Evolutionary conservation across 352 stramenopile genomes (phyloP).

Genomic region (Phytophthora boehmeriae): DNA sequence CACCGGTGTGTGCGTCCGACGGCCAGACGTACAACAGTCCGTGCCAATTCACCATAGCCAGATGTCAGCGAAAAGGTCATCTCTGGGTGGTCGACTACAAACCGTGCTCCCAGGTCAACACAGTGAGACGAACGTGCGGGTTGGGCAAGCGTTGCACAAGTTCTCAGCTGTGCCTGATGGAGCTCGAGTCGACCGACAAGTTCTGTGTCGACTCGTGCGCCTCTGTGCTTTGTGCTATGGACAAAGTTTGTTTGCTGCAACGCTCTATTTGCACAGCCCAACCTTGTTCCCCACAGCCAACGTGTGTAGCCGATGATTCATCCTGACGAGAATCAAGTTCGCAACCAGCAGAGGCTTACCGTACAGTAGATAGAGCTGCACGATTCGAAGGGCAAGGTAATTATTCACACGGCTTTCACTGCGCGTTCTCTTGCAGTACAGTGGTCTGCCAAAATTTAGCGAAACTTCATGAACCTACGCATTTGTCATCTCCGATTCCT

Average conservation of each 20-base stretch:
- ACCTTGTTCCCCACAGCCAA: slow-evolving; percentile 12
- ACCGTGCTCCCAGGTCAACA: slow-evolving; percentile 15
- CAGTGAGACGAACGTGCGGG: slow-evolving; percentile 7
- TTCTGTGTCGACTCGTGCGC: slow-evolving; percentile 19
- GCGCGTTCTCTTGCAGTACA: slow-evolving; percentile 14
- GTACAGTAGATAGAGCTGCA: no score
- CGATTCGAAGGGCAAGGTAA: no score
- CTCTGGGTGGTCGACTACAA: slow-evolving; percentile 38
- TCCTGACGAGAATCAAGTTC: no score
- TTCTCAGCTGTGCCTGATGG: slow-evolving; percentile 14
- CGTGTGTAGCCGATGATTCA: neutral
- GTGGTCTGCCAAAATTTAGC: slow-evolving; percentile 16
- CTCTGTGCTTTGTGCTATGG: slow-evolving; percentile 3
- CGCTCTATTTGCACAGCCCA: slow-evolving; percentile 13
- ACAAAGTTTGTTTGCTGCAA: slow-evolving; percentile 11
- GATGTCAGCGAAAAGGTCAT: slow-evolving; percentile 24
- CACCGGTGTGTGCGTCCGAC: slow-evolving; percentile 39
- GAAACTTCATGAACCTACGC: neutral
- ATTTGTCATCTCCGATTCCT: neutral
- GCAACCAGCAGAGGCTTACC: neutral
- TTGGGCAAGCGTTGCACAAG: slow-evolving; percentile 13
- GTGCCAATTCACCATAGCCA: slow-evolving; percentile 35
- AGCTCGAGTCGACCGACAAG: slow-evolving; percentile 4
- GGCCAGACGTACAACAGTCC: slow-evolving; percentile 40
- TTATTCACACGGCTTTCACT: slow-evolving; percentile 6